Evolutionary conservation across 2,329 filamentous ascomycete genomes (phyloP).

Genomic region (Reticulascus tulasneorum): DNA sequence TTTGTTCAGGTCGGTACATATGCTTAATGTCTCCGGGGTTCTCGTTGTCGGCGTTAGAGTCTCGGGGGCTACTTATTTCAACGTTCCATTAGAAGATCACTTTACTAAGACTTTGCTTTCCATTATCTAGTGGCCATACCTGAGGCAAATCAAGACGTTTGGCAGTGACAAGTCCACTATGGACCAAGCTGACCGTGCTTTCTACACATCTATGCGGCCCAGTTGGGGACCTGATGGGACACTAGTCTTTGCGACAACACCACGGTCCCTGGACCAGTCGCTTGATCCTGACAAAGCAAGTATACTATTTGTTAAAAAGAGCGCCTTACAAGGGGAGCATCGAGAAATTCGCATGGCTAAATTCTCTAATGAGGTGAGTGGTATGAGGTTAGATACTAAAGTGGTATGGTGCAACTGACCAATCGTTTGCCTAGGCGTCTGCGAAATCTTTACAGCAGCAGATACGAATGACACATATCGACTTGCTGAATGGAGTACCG

Average conservation of each 20-base stretch:
- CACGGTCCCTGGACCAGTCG: slow-evolving; percentile 13
- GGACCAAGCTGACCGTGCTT: slow-evolving; percentile 60
- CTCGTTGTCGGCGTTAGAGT: neutral
- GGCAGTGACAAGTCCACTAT: slow-evolving; percentile 58
- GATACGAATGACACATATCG: slow-evolving; percentile 51
- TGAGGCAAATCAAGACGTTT: slow-evolving; percentile 69
- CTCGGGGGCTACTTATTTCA: slow-evolving; percentile 24
- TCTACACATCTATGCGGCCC: slow-evolving; percentile 71
- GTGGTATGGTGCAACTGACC: slow-evolving; percentile 11
- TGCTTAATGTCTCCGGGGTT: slow-evolving; percentile 22
- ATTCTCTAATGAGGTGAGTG: slow-evolving; percentile 51
- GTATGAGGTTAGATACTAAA: neutral
- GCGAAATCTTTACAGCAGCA: slow-evolving; percentile 53
- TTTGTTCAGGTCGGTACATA: slow-evolving; percentile 82
- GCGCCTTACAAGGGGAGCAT: slow-evolving; percentile 57
- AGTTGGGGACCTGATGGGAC: slow-evolving; percentile 74
- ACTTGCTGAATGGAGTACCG: slow-evolving; percentile 55
- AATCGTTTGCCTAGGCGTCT: slow-evolving; percentile 42
- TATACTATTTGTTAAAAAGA: slow-evolving; percentile 49
- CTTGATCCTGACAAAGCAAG: slow-evolving; percentile 34
- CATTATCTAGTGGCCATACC: slow-evolving; percentile 74
- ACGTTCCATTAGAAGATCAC: slow-evolving; percentile 22
- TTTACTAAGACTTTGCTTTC: slow-evolving; percentile 36
- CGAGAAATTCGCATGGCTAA: slow-evolving; percentile 63
- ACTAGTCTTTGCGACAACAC: slow-evolving; percentile 53